Percentiles rank a stretch among this genome's conserved stretches.
These are phyloP conservation scores for Thinopyrum elongatum DNA, from an alignment of 176 grass and related monocot genomes.

Conservation along the genomic window DNA sequence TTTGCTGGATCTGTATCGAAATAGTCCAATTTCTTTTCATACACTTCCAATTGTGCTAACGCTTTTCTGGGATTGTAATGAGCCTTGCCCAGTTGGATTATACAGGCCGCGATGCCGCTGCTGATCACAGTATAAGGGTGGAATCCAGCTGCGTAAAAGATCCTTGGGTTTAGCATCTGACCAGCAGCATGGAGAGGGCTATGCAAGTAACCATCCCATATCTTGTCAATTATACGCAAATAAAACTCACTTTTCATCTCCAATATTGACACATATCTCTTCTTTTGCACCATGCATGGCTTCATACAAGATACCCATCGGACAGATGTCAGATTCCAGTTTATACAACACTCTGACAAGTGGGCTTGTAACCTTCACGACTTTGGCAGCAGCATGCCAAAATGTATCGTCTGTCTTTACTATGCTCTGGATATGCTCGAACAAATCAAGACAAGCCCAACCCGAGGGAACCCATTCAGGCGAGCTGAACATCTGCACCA, in stretches of 20 bases:
- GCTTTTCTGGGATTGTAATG: conserved; percentile 29
- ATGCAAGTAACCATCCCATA: conserved; percentile 78
- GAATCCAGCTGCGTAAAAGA: conserved; percentile 51
- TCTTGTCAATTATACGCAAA: conserved; percentile 54
- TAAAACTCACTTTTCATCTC: conserved; percentile 34
- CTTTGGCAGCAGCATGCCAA: conserved; percentile 56
- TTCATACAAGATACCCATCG: conserved; percentile 75
- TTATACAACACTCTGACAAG: conserved; percentile 52
- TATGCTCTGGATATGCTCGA: conserved; percentile 32
- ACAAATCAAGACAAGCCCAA: conserved; percentile 37
- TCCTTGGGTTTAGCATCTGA: conserved; percentile 66
- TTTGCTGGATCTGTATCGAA: conserved; percentile 43
- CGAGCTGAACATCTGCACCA: conserved; percentile 59
- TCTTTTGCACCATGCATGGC: conserved; percentile 77
- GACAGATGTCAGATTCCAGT: conserved; percentile 42
- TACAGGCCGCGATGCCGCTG: conserved; percentile 53
- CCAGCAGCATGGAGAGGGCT: conserved; percentile 67
- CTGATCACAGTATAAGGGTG: conserved; percentile 54
- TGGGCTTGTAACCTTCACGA: conserved; percentile 66
- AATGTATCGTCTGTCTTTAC: conserved; percentile 46
- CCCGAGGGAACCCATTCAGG: conserved; percentile 41
- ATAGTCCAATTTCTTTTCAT: conserved; percentile 36
- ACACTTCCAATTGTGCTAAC: conserved; percentile 55
- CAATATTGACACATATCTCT: conserved; percentile 46
- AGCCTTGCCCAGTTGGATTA: conserved; percentile 27